phyloP scores from a whole-genome alignment of 805 yeast species.

The Saitoella complicata region DNA sequence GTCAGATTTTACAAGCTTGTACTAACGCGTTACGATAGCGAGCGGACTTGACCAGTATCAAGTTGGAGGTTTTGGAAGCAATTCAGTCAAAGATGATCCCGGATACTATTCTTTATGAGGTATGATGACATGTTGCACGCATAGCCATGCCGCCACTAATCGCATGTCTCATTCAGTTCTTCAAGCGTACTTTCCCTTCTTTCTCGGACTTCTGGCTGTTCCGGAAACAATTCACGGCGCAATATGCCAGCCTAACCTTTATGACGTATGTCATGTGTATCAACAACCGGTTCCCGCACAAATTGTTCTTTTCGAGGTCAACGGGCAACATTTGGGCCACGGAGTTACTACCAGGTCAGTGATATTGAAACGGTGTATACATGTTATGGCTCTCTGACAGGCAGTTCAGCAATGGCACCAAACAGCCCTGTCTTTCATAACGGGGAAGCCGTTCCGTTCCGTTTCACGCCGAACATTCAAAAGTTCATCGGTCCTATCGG shows the following conservation, averaged over 20 bases:
- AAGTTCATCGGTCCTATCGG: slow-evolving; percentile 87
- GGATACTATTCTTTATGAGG: slow-evolving; percentile 56
- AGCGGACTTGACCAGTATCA: slow-evolving; percentile 76
- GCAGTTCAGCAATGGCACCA: slow-evolving; percentile 25
- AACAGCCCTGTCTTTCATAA: slow-evolving; percentile 76
- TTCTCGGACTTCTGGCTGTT: slow-evolving; percentile 96
- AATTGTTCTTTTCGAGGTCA: slow-evolving; percentile 62
- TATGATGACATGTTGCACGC: slow-evolving; percentile 3
- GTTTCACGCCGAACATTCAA: slow-evolving; percentile 92
- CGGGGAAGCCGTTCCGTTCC: slow-evolving; percentile 86
- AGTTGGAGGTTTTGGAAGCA: slow-evolving; percentile 80
- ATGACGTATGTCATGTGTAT: slow-evolving; percentile 91
- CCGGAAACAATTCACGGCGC: slow-evolving; percentile 86
- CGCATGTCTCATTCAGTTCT: too few relatives aligned
- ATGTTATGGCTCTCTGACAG: neutral
- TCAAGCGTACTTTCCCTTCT: neutral
- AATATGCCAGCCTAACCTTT: slow-evolving; percentile 83
- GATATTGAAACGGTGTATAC: slow-evolving; percentile 20
- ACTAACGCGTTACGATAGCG: slow-evolving; percentile 33
- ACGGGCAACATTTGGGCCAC: slow-evolving; percentile 87
- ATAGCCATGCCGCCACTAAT: too few relatives aligned
- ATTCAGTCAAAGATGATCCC: slow-evolving; percentile 82
- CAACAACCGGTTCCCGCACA: slow-evolving; percentile 83
- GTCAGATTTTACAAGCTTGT: neutral
- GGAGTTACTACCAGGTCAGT: slow-evolving; percentile 86